Evolutionary conservation across 768 basidiomycete genomes (phyloP).

Genomic region (Suillus bovinus): DNA sequence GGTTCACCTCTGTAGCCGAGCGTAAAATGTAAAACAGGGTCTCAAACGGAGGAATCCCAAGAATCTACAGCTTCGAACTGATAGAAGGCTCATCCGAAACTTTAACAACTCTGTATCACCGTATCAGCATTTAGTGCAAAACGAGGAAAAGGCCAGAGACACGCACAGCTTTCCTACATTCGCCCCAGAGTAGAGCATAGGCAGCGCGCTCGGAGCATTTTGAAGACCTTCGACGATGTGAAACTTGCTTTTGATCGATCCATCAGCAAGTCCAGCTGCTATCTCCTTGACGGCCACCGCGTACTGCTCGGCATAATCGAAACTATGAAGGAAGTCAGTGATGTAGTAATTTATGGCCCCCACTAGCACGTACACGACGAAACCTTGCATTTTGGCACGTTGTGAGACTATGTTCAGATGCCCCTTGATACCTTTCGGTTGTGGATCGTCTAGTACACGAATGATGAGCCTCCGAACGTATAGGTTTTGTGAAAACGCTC

Average conservation of each 20-base stretch:
- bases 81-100: conserved; percentile 45
- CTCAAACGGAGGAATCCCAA: background rate
- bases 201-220: conserved; percentile 69
- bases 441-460: conserved; percentile 45
- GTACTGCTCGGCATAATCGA: conserved; percentile 72
- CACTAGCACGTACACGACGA: conserved; percentile 62
- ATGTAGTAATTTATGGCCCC: background rate
- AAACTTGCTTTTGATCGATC: conserved; percentile 77
- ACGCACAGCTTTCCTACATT: conserved; percentile 78
- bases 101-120: conserved; percentile 50
- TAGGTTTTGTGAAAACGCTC: conserved; percentile 21
- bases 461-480: background rate
- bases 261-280: conserved; percentile 56
- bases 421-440: conserved; percentile 64
- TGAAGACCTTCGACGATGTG: conserved; percentile 78
- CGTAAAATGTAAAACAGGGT: background rate
- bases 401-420: conserved; percentile 73
- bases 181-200: conserved; percentile 70
- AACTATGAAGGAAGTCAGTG: conserved; percentile 36
- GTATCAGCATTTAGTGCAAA: conserved; percentile 9
- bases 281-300: conserved; percentile 59
- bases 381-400: conserved; percentile 82
- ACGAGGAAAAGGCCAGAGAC: background rate
- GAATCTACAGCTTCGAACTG: background rate
- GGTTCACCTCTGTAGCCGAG: background rate